phyloP scores from a whole-genome alignment of 2,329 filamentous ascomycete genomes.

The Cladosporium sp. region DNA sequence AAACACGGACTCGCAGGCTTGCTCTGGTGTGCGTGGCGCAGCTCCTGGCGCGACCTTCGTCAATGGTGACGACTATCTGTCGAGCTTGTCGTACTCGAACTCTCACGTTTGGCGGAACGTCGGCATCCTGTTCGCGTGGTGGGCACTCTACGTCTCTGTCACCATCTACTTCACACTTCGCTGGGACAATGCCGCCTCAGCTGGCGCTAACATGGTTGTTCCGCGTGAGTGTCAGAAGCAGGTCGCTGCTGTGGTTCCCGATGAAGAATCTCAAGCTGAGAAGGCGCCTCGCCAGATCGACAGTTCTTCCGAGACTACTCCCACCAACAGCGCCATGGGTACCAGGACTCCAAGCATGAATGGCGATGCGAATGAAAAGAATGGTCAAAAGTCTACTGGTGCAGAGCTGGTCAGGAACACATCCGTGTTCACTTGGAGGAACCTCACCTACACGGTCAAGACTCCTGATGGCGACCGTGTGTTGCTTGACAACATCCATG shows the following conservation, averaged over 20 bases:
- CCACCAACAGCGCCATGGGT: slow-evolving; percentile 10
- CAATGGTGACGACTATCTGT: slow-evolving; percentile 62
- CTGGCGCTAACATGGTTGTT: slow-evolving; percentile 51
- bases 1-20: slow-evolving; percentile 36
- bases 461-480: slow-evolving; percentile 46
- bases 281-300: slow-evolving; percentile 12
- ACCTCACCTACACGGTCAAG: slow-evolving; percentile 74
- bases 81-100: slow-evolving; percentile 49
- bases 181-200: slow-evolving; percentile 53
- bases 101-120: slow-evolving; percentile 57
- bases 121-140: slow-evolving; percentile 67
- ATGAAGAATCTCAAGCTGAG: slow-evolving; percentile 29
- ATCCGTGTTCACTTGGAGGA: slow-evolving; percentile 71
- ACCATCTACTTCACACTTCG: slow-evolving; percentile 59
- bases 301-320: slow-evolving; percentile 14
- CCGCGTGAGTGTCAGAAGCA: slow-evolving; percentile 59
- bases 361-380: slow-evolving; percentile 2
- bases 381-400: not conserved
- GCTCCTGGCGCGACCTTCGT: slow-evolving; percentile 56
- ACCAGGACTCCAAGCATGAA: slow-evolving; percentile 14
- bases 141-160: slow-evolving; percentile 58
- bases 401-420: slow-evolving; percentile 20
- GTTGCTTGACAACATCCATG: slow-evolving; percentile 63
- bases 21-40: slow-evolving; percentile 56
- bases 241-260: slow-evolving; percentile 44